These are phyloP conservation scores for Colletotrichum limetticola DNA, from an alignment of 2,329 filamentous ascomycete genomes.

Conservation along the genomic window DNA sequence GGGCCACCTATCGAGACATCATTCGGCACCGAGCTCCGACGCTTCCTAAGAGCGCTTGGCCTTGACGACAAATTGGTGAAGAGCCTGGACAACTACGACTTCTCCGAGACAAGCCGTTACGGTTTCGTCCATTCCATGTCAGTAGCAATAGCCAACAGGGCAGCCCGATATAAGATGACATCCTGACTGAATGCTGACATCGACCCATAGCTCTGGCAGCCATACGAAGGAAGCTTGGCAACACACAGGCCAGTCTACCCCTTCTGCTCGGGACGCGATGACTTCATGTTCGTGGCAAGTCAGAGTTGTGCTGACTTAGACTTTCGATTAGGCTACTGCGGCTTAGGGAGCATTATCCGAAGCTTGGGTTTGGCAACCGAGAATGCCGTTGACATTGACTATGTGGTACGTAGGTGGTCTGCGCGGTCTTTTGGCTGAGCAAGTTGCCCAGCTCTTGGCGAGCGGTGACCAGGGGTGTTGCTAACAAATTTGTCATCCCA, in stretches of 20 bases:
- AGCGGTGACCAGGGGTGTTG: conserved; percentile 32
- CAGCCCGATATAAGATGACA: conserved; percentile 6
- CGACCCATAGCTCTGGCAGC: conserved; percentile 61
- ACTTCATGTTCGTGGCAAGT: conserved; percentile 10
- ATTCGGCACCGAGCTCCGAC: conserved; percentile 77
- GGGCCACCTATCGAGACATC: conserved; percentile 42
- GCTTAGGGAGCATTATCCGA: conserved; percentile 75
- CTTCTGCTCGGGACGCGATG: conserved; percentile 22
- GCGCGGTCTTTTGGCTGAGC: conserved; percentile 18
- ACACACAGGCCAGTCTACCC: conserved; percentile 48
- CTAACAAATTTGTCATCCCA: conserved; percentile 44
- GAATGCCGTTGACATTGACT: conserved; percentile 74
- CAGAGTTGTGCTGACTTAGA: conserved; percentile 10
- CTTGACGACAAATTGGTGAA: conserved; percentile 72
- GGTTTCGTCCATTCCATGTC: conserved; percentile 90
- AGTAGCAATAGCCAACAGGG: conserved; percentile 41
- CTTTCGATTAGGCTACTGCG: conserved; percentile 71
- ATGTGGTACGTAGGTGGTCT: conserved; percentile 64
- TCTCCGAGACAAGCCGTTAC: conserved; percentile 75
- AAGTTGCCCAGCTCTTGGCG: conserved; percentile 15
- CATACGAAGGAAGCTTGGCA: conserved; percentile 59
- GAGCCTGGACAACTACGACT: conserved; percentile 84
- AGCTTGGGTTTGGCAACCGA: conserved; percentile 69
- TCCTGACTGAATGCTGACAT: conserved; percentile 38
- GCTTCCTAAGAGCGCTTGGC: conserved; percentile 76